These are phyloP conservation scores for Chaetomium olivaceum DNA, from an alignment of 2,329 filamentous ascomycete genomes.

Conservation along the genomic window DNA sequence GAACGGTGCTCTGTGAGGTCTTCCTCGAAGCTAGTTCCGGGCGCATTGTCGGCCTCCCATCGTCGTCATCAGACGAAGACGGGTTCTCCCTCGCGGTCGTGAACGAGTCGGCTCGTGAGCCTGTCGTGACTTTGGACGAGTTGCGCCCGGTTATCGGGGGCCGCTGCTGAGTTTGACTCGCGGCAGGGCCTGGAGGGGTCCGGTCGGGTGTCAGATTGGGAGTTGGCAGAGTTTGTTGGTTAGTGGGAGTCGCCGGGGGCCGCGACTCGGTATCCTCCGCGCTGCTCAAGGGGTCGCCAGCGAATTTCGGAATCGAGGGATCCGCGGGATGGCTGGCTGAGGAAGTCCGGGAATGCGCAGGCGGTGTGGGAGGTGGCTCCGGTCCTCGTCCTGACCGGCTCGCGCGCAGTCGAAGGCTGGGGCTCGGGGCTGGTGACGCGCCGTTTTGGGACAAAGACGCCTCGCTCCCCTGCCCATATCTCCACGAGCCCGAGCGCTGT, in stretches of 20 bases:
- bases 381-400: conserved; percentile 28
- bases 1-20: conserved; percentile 48
- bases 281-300: conserved; percentile 43
- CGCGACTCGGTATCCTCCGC: conserved; percentile 42
- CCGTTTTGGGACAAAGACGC: conserved; percentile 23
- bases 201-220: conserved; percentile 66
- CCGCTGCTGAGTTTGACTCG: conserved; percentile 48
- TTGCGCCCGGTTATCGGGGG: conserved; percentile 51
- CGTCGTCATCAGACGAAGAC: conserved; percentile 62
- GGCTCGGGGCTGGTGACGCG: conserved; percentile 27
- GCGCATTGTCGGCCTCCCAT: conserved; percentile 45
- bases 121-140: conserved; percentile 55
- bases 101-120: conserved; percentile 69
- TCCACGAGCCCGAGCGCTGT: conserved; percentile 28
- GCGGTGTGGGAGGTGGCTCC: conserved; percentile 61
- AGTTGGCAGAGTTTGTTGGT: conserved; percentile 69
- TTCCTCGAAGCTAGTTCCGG: conserved; percentile 43
- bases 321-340: conserved; percentile 52
- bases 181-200: conserved; percentile 52
- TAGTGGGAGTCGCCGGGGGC: conserved; percentile 61
- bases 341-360: conserved; percentile 59
- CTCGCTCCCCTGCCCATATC: conserved; percentile 28
- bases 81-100: conserved; percentile 68
- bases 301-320: conserved; percentile 45
- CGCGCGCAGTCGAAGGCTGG: conserved; percentile 17